Evolutionary conservation across 495 filamentous ascomycete species (phyloP).

Genomic region (Tuber indicum): DNA sequence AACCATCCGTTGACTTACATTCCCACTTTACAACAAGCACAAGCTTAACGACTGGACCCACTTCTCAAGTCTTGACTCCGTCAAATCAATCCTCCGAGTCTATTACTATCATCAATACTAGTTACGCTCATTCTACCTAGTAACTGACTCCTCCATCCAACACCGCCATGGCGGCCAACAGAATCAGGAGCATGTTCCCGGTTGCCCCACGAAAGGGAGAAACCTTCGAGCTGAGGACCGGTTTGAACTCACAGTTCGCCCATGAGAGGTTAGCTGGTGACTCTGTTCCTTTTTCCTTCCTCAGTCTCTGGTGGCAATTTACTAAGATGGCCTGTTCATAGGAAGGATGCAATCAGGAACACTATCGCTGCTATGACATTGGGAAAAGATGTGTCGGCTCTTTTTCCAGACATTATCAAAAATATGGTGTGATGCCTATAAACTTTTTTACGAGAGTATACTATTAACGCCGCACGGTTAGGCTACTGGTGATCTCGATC

Average conservation of each 20-base stretch:
- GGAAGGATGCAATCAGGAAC: constrained; percentile 98
- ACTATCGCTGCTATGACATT: constrained; percentile 99
- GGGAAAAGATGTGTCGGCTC: constrained; percentile 93
- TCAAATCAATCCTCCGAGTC: neutral
- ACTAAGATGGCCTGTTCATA: constrained; percentile 39
- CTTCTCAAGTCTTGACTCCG: neutral
- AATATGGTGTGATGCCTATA: constrained; percentile 59
- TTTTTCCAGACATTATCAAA: constrained; percentile 98
- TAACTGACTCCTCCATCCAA: constrained; percentile 16
- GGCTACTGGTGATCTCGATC: constrained; percentile 85
- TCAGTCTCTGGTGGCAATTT: neutral
- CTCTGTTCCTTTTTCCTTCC: neutral
- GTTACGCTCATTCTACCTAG: neutral
- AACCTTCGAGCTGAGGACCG: constrained; percentile 94
- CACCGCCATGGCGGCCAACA: constrained; percentile 76
- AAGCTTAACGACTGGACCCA: neutral
- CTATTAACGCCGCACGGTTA: constrained; percentile 12
- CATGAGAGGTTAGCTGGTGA: constrained; percentile 63
- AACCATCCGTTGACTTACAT: neutral
- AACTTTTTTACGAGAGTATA: neutral
- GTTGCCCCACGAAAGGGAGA: constrained; percentile 85
- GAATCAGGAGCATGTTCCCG: constrained; percentile 89
- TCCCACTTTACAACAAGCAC: neutral
- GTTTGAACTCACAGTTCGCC: constrained; percentile 97
- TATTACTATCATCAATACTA: neutral